Evolutionary conservation across 768 basidiomycete species (phyloP), one percentile per base, ranked within the genome.

Genomic region (Suillus tomentosus): DNA sequence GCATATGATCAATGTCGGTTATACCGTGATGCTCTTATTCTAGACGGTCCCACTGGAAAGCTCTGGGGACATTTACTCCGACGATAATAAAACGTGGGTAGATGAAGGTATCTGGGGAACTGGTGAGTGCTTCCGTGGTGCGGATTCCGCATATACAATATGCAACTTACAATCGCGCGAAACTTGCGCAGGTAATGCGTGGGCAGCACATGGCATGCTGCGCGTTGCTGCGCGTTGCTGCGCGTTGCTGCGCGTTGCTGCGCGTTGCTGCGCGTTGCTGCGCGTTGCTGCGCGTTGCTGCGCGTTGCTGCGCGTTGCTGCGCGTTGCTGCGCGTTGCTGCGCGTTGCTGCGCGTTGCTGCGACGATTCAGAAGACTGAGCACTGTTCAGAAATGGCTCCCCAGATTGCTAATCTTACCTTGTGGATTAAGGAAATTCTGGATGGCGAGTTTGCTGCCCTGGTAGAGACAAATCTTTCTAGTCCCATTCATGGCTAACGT

Each of bases 361-460:
- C 74, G 22, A 80, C 79, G 4, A 79, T 81, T 64, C 65, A 72
- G 45, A 71, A 71, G 65, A 75, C 74, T 13, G 60, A 62, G 10
- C 77, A 64, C 61, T 69, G 63, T 17, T 57, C 66, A 36, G 45
- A 65, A 2, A 77, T 81, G 76, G 67, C 54, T 3, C 62, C 63
- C 37, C 74, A 81, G 64, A 65, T 68, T 51, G 59, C 63, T 14
- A 72, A 77, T 62, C 69, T 81, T 22, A 64, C 67, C 22, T 63
- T 47, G 17, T 80, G 80, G 79, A 64, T 73, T 1, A 71, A 71
- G 61, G 79, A 80, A 80, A 68, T 73, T 81, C 37, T 85, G 80
- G 24, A 84, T 83, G 82, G 84, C 82, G 17, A 73, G 73, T 53
- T 74, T 84, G 57, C 83, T 83, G 68, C 82, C 73, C 4, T 79